A percentile compares a stretch with the other conserved stretches of the same genome.
Evolutionary conservation across 2,329 filamentous ascomycete genomes (phyloP).

Genomic region (Seiridium unicorne): DNA sequence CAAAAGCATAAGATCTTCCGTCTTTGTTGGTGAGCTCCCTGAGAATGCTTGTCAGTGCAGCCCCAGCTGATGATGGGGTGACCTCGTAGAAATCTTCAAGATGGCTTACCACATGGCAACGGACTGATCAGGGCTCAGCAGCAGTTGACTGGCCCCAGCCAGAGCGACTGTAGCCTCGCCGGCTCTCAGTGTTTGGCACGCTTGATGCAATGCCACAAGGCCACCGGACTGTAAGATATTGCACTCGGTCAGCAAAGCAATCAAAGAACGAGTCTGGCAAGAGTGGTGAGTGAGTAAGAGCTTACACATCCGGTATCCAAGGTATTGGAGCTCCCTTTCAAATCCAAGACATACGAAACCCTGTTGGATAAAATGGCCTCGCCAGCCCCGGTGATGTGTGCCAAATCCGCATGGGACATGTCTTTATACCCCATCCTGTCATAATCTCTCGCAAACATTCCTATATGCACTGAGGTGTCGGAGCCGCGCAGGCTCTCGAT

Average conservation of each 20-base stretch:
- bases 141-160: not conserved
- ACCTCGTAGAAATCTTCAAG: not conserved
- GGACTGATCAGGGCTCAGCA: not conserved
- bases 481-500: not conserved
- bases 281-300: not conserved
- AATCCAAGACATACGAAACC: constrained; percentile 3
- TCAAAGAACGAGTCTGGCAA: not conserved
- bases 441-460: not conserved
- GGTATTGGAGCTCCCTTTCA: constrained; percentile 8
- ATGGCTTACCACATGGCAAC: not conserved
- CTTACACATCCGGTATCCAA: constrained; percentile 11
- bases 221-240: constrained; percentile 2
- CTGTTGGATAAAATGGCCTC: constrained; percentile 7
- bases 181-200: not conserved
- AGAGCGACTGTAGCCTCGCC: not conserved
- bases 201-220: constrained; percentile 9
- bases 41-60: not conserved
- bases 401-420: not conserved
- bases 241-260: not conserved
- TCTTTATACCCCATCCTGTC: constrained; percentile 5
- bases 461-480: constrained; percentile 6
- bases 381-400: constrained; percentile 9
- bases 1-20: constrained; percentile 23
- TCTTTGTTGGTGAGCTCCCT: not conserved
- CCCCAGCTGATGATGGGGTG: not conserved